Conservation (phyloP, 257 asterid species). For the Schizonepeta tenuifolia region DNA sequence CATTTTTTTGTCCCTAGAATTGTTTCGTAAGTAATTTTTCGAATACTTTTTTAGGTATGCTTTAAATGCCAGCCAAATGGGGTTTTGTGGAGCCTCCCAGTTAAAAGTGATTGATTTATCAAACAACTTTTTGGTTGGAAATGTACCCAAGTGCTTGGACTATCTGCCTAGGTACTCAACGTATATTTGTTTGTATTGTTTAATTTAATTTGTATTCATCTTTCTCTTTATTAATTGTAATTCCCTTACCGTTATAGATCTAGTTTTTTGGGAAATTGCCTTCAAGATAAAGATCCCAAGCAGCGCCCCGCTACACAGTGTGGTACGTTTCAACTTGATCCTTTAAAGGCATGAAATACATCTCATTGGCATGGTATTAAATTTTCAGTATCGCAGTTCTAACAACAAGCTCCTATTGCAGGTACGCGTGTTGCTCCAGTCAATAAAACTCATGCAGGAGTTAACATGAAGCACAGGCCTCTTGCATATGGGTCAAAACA, state of each 20-base stretch:
- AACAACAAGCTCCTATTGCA: conserved; percentile 24
- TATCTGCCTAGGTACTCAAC: conserved; percentile 65
- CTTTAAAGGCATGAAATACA: background rate
- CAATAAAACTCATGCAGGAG: conserved; percentile 47
- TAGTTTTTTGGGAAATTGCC: conserved; percentile 63
- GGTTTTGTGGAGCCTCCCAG: conserved; percentile 69
- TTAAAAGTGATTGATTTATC: conserved; percentile 81
- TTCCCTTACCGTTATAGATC: conserved; percentile 38
- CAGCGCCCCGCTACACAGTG: conserved; percentile 59
- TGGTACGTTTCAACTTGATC: conserved; percentile 39
- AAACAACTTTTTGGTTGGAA: conserved; percentile 75
- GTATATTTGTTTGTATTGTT: background rate
- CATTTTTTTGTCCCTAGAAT: conserved; percentile 6
- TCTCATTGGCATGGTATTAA: background rate
- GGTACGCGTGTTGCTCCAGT: conserved; percentile 45
- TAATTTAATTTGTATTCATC: conserved; percentile 1
- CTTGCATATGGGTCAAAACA: conserved; percentile 48
- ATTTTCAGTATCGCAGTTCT: conserved; percentile 9
- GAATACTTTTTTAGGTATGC: conserved; percentile 51
- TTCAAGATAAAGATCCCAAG: conserved; percentile 54
- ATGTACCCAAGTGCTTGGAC: conserved; percentile 77
- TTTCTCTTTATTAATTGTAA: conserved; percentile 15
- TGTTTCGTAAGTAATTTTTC: conserved; percentile 19
- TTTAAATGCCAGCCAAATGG: conserved; percentile 52
- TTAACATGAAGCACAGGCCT: conserved; percentile 49